Conservation (phyloP, 1,284 basidiomycete species). For the Erythrobasidium hasegawianum region DNA sequence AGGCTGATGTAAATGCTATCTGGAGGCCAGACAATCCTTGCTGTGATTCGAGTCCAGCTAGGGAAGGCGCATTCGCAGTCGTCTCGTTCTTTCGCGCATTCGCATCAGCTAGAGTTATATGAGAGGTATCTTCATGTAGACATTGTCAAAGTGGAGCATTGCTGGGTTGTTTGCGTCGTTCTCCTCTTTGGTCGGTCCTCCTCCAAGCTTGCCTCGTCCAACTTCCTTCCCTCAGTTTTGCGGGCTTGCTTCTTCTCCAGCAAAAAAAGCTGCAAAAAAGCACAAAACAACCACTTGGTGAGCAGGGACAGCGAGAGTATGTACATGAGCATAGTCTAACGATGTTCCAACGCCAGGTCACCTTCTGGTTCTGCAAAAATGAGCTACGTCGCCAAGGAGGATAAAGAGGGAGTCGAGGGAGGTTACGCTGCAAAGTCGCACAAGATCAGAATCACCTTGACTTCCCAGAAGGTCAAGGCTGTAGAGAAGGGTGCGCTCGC, state of each 20-base stretch:
- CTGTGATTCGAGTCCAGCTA: too few species aligned
- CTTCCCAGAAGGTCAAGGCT: conserved; percentile 95
- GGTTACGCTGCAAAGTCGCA: conserved; percentile 90
- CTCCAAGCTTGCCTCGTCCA: too few species aligned
- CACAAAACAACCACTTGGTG: conserved; percentile 6
- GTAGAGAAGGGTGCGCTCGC: conserved; percentile 85
- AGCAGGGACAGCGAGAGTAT: background rate
- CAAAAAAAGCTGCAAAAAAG: background rate
- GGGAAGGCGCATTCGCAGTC: too few species aligned
- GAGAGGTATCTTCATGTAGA: too few species aligned
- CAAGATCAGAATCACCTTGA: conserved; percentile 99
- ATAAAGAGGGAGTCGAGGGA: conserved; percentile 94
- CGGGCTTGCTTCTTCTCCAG: background rate
- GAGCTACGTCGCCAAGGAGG: conserved; percentile 99
- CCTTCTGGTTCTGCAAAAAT: conserved; percentile 61
- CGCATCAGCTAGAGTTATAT: too few species aligned
- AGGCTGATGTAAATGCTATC: too few species aligned
- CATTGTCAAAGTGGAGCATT: too few species aligned
- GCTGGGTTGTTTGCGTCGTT: too few species aligned
- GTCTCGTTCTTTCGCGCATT: too few species aligned
- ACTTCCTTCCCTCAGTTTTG: too few species aligned
- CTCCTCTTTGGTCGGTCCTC: too few species aligned
- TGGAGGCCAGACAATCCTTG: too few species aligned
- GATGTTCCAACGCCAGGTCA: conserved; percentile 49
- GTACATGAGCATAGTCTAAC: background rate